Evolutionary conservation across 768 basidiomycete genomes (phyloP), one percentile per base, ranked within the genome.

Genomic region (Strobilomyces dryophilus): DNA sequence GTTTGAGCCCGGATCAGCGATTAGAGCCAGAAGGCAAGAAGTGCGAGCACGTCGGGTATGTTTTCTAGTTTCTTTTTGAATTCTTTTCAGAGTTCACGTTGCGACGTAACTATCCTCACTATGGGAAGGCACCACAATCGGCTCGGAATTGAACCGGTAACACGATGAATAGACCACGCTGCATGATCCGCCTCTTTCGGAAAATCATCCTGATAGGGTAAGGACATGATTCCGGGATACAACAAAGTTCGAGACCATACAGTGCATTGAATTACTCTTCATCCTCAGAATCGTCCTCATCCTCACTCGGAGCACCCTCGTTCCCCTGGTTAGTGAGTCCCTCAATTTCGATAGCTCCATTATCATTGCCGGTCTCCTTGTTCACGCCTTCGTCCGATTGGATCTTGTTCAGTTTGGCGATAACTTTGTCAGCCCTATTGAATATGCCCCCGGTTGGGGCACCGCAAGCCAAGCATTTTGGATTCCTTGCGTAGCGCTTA

Each of bases 401-500:
- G 70, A 80, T 84, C 71, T 87, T 87, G 66, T 87, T 84, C 71
- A 90, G 71, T 76, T 89, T 95, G 57, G 87, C 87, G 40, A 99
- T 80, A 49, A 98, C 81, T 73, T 97, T 97, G 60, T 89, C 94
- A 43, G 88, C 95, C 47, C 89, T 81, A 70, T 98, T 98, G 78
- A 98, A 99, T 59, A 98, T 95, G 2, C 95, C 97, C 15, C 86
- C 90, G 0, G 97, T 98, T 0, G 93, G 82, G 12, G 91, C 82
- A 45, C 93, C 89, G 66, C 97, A 99, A 10, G 95, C 97, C 48
- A 92, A 79, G 61, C 97, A 99, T 71, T 94, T 98, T 2, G 92
- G 92, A 42, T 92, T 98, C 76, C 87, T 95, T 36, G 86, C 84
- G 62, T 87, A 98, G 47, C 97, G 82, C 69, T 92, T 92, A 73